phyloP scores from a whole-genome alignment of 1,284 basidiomycete species.

The Trametes sp. region DNA sequence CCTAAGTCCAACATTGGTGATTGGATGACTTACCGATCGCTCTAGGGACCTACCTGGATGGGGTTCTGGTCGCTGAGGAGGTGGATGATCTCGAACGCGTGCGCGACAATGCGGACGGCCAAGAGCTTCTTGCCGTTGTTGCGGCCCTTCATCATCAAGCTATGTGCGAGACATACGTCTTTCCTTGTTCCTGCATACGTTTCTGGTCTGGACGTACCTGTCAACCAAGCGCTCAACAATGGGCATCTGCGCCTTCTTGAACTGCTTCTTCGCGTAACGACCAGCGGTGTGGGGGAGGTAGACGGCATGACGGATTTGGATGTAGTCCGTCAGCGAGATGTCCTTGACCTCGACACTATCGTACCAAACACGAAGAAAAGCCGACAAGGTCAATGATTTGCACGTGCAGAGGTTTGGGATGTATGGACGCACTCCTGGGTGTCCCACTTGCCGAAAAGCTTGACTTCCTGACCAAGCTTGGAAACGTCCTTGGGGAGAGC shows the following conservation, averaged over 20 bases:
- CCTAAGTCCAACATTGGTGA: conserved; percentile 46
- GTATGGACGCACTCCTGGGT: conserved; percentile 84
- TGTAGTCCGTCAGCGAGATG: conserved; percentile 98
- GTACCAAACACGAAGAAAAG: conserved; percentile 32
- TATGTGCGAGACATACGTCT: conserved; percentile 39
- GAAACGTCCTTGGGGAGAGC: conserved; percentile 88
- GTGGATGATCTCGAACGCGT: conserved; percentile 99
- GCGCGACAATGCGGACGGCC: conserved; percentile 98
- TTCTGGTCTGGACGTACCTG: conserved; percentile 65
- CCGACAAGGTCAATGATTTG: conserved; percentile 13
- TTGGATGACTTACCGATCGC: neutral
- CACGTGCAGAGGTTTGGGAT: conserved; percentile 1
- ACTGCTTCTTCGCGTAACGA: conserved; percentile 99
- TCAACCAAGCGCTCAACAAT: conserved; percentile 99
- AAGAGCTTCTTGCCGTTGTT: conserved; percentile 99
- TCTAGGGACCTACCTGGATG: conserved; percentile 78
- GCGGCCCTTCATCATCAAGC: conserved; percentile 99
- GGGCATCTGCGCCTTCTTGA: conserved; percentile 99
- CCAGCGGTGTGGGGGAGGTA: conserved; percentile 99
- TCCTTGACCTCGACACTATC: conserved; percentile 97
- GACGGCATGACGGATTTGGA: conserved; percentile 98
- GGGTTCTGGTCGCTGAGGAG: conserved; percentile 99
- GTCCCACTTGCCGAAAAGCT: conserved; percentile 98
- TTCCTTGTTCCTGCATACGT: neutral
- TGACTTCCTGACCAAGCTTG: conserved; percentile 87